Percentiles rank a stretch among this genome's conserved stretches.
Evolutionary conservation across 2,329 filamentous ascomycete species (phyloP).

Genomic region (Ilyonectria robusta): DNA sequence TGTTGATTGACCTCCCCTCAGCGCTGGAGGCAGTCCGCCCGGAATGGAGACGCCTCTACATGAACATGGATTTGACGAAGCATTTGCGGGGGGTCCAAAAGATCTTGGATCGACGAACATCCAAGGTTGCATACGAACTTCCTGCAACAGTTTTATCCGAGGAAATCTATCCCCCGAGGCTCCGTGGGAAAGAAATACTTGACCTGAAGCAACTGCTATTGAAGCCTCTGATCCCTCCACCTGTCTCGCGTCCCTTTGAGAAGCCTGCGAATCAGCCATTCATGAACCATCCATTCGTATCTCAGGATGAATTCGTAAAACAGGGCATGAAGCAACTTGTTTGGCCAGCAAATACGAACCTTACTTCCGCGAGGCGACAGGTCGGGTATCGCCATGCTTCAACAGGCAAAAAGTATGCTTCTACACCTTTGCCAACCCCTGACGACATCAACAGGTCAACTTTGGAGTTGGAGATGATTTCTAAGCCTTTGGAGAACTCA

Average conservation of each 20-base stretch:
- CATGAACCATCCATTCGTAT: constrained; percentile 5
- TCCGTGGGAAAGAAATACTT: constrained; percentile 39
- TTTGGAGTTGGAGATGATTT: constrained; percentile 29
- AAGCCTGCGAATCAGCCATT: too few species aligned
- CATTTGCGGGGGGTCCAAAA: constrained; percentile 38
- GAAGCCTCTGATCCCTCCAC: constrained; percentile 23
- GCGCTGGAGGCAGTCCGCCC: constrained; percentile 43
- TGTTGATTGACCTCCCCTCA: constrained; percentile 42
- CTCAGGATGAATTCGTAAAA: constrained; percentile 14
- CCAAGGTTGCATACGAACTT: constrained; percentile 34
- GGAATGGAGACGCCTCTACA: constrained; percentile 45
- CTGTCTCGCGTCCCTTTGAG: neutral
- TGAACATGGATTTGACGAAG: constrained; percentile 39
- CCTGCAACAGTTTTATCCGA: constrained; percentile 30
- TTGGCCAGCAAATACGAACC: constrained; percentile 19
- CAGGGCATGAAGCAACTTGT: constrained; percentile 1
- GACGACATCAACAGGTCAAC: constrained; percentile 19
- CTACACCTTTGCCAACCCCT: constrained; percentile 18
- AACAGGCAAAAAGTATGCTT: neutral
- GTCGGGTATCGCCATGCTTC: neutral
- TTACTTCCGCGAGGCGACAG: neutral
- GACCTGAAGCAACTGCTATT: constrained; percentile 36
- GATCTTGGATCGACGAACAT: constrained; percentile 36
- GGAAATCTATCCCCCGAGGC: constrained; percentile 31
- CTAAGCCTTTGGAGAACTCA: constrained; percentile 25